These are phyloP conservation scores for Adansonia madagascariensis DNA, from an alignment of 441 rosid species.

Conservation along the genomic window DNA sequence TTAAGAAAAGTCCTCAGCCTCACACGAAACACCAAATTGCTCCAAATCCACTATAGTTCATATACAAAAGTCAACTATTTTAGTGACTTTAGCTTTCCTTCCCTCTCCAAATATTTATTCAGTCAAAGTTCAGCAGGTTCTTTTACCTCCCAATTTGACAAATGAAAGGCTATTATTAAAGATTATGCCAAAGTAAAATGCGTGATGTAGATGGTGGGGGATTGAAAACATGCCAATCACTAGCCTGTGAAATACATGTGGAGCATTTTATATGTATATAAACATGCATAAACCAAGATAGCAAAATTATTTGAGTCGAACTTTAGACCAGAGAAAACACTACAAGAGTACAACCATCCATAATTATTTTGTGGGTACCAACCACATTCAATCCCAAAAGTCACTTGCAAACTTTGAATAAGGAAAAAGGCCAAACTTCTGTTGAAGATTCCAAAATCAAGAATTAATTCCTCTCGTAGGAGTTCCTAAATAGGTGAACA, in stretches of 20 bases:
- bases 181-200: constrained; percentile 10
- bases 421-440: neutral
- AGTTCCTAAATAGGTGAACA: neutral
- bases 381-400: neutral
- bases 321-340: neutral
- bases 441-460: constrained; percentile 9
- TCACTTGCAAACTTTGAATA: neutral
- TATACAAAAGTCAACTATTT: neutral
- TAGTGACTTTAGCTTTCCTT: neutral
- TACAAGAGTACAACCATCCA: neutral
- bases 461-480: neutral
- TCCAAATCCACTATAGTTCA: neutral
- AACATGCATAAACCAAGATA: neutral
- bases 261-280: neutral
- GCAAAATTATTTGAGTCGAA: constrained; percentile 8
- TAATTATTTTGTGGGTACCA: neutral
- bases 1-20: constrained; percentile 14
- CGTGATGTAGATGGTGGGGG: constrained; percentile 1
- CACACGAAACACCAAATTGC: neutral
- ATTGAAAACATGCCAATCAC: constrained; percentile 4
- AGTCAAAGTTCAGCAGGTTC: constrained; percentile 13
- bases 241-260: neutral
- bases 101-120: neutral
- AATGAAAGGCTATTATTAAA: neutral
- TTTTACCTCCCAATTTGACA: neutral